Percentiles rank a stretch among this genome's conserved stretches.
Evolutionary conservation across 1,284 basidiomycete species (phyloP).

Genomic region (Exsudoporus floridanus): DNA sequence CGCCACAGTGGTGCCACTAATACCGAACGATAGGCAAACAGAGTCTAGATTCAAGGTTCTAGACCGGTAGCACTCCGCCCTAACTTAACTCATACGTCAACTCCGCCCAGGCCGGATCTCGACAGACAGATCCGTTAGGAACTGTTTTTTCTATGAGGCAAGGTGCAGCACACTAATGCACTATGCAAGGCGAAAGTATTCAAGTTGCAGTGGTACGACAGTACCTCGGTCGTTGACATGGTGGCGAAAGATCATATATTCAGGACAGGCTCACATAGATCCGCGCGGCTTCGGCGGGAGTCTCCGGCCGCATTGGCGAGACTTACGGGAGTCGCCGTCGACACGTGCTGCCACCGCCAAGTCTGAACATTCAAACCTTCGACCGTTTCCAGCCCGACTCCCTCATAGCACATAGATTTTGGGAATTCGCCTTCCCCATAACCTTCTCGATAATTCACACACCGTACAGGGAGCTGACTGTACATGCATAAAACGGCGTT

Average conservation of each 20-base stretch:
- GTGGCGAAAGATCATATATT: background rate
- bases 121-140: background rate
- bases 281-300: background rate
- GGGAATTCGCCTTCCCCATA: too few relatives aligned
- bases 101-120: too few relatives aligned
- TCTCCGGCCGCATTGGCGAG: background rate
- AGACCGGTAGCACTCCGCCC: background rate
- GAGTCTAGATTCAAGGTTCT: background rate
- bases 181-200: background rate
- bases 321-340: too few relatives aligned
- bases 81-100: background rate
- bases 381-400: background rate
- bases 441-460: too few relatives aligned
- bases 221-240: background rate
- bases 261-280: too few relatives aligned
- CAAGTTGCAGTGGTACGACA: background rate
- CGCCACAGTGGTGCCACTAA: background rate
- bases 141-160: background rate
- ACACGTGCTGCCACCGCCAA: slow-evolving; percentile 1
- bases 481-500: background rate
- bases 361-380: background rate
- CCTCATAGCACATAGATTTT: too few relatives aligned
- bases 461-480: too few relatives aligned
- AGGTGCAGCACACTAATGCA: background rate
- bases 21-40: background rate